Evolutionary conservation across 805 yeast species (phyloP), one percentile per base, ranked within the genome.

Genomic region (Cyberlindnera amylophila): DNA sequence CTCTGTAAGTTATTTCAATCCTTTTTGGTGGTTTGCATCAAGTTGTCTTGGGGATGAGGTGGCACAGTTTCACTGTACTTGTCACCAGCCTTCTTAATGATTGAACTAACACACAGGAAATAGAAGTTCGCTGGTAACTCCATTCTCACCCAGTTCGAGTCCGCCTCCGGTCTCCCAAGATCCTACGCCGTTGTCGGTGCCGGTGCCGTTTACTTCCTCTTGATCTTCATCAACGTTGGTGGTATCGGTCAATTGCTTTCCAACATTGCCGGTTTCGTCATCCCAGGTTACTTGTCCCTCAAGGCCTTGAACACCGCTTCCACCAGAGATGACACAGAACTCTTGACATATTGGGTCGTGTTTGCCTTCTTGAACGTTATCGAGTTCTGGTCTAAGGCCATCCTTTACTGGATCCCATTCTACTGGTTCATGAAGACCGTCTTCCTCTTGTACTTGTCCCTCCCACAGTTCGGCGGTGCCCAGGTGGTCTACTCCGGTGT

Each of bases 321-420:
- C 14, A 67, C 80, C 32, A 66, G 69, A 33, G 97, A 91, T 64
- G 99, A 93, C 66, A 81, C 93, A 36, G 82, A 84, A 63, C 78
- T 86, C 62, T 77, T 93, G 60, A 86, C 97, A 12, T 93, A 93
- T 74, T 93, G 99, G 99, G 96, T 93, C 45, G 96, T 93, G n/a
- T 93, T 86, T 62, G 96, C 96, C 13, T 81, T 82, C 56, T 78
- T 93, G 70, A 87, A 82, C 64, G 90, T 93, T 40, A 63, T 88
- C 58, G 99, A 93, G 71, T 93, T 88, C 76, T 93, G 97, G 98
- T 82, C 96, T 41, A 79, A 81, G 59, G 84, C 96, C 29, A 83
- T 93, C 57, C 74, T 91, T 46, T 89, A 89, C 76, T 87, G 96
- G 95, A 69, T 93, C 53, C 99, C 99, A 59, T 89, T 93, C 63